Base-by-base conservation (phyloP, 2,329 filamentous ascomycete species). In the Corniculantispora saksenae region DNA sequence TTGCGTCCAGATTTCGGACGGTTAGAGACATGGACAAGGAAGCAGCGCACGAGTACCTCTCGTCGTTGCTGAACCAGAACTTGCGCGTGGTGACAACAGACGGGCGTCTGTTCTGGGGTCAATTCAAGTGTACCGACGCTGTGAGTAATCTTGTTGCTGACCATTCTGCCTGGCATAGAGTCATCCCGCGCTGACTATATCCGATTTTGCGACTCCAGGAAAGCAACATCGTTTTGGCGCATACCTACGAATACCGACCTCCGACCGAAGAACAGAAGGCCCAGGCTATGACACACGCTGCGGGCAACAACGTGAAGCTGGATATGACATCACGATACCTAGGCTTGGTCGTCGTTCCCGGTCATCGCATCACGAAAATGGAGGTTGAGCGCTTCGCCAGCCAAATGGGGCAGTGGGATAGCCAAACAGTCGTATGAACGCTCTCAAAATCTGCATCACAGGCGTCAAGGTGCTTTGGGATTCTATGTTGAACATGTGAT, bases 51-150 rank as follows among this genome's bases (percentile, higher is more conserved):
- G 72, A 76, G 51, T 91, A 86, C 72, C 82, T 92, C 32, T 76
- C 78, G 40, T 86, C 89, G 27, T 86, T 96, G 59, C 82, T 97
- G 61, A 91, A 91, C 76, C 92, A 92, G 76, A 91, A 87, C 47
- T 80, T 98, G 40, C 89, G 93, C 65, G 81, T 98, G 63, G 86
- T 91, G 71, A 92, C 91, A 17, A 91, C 88, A 5, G 94, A 98
- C 75, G 88, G 87, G 19, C 91, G 95, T 66, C 89, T 97, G 76
- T 99, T 98, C 77, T 87, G 93, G 63, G 95, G 95, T 23, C 85
- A 89, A 68, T 91, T 99, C 80, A 97, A 96, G 79, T 99, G 95
- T 81, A 97, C 94, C 35, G 95, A 99, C 81, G 88, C 91, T 66
- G 93, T 96, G 80, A 59, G 86, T 62, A 5, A 2, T 35, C 59